Evolutionary conservation across 176 grass and related monocot genomes (phyloP), one percentile per base, ranked within the genome.

Genomic region (Carex myosuroides): DNA sequence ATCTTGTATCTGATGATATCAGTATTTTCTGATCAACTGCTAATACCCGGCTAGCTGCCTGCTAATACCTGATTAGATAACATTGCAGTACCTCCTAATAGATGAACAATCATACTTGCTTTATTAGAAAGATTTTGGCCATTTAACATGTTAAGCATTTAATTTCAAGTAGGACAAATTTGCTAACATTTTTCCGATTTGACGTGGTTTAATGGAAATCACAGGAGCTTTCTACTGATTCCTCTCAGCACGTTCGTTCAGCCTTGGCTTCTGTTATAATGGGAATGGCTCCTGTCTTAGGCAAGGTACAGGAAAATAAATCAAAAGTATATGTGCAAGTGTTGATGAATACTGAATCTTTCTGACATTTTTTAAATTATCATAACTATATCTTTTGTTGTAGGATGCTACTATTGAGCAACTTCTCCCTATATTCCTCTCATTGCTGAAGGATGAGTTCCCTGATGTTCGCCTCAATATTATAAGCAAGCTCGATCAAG

Each of bases 401-500:
- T 80, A 97, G 94, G 94, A 97, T 82, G 91, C 94, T 67, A 97
- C 94, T 6, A 86, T 94, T 71, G 90, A 90, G 48, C 92, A 98
- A 83, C 95, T 98, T 86, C 92, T 98, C 84, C 95, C 95, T 64
- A 91, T 98, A 88, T 98, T 98, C 79, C 95, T 98, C 70, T 94
- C 95, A 85, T 89, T 98, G 89, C 86, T 98, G 13, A 93, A 98
- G 85, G 95, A 94, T 67, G 95, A 98, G 55, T 98, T 98, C 85
- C 95, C 95, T 87, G 95, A 98, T 89, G 95, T 98, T 66, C 91
- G 95, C 72, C 89, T 98, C 44, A 94, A 95, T 83, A 95, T 98
- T 87, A 98, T 98, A 32, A 98, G 95, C 83, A 98, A 98, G 86
- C 92, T 98, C 29, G 94, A 97, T 88, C 92, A 97, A 92, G 94